Evolutionary conservation across 1,139 yeast genomes (phyloP).

Genomic region (Protomyces gravidus): DNA sequence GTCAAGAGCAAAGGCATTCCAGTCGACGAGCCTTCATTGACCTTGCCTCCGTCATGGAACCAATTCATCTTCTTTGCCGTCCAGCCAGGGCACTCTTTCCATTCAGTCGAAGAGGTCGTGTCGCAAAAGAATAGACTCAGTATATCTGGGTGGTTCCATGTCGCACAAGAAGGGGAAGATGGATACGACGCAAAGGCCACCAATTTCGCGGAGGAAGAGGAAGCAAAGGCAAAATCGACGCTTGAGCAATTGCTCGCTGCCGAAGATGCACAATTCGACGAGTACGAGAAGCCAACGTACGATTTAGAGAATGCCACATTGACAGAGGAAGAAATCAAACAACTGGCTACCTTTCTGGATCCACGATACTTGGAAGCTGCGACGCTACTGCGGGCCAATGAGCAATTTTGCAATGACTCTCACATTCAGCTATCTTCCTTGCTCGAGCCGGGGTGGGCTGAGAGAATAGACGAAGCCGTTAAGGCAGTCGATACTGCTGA

Average conservation of each 20-base stretch:
- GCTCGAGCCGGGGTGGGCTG: conserved; percentile 1
- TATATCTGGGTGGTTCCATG: conserved; percentile 98
- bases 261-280: conserved; percentile 7
- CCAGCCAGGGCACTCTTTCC: conserved; percentile 93
- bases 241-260: conserved; percentile 25
- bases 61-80: conserved; percentile 94
- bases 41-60: conserved; percentile 86
- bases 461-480: background rate
- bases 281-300: background rate
- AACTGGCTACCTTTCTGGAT: conserved; percentile 45
- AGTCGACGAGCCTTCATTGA: conserved; percentile 62
- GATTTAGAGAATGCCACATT: conserved; percentile 52
- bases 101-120: conserved; percentile 94
- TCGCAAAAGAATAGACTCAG: conserved; percentile 85
- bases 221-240: conserved; percentile 30
- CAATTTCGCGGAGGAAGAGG: conserved; percentile 21
- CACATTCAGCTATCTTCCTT: conserved; percentile 15
- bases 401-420: conserved; percentile 43
- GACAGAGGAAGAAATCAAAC: conserved; percentile 48
- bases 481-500: conserved; percentile 40
- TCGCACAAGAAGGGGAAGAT: conserved; percentile 86
- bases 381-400: conserved; percentile 51
- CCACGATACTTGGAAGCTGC: conserved; percentile 54
- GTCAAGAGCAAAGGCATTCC: conserved; percentile 89
- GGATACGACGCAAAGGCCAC: conserved; percentile 53